phyloP scores from a whole-genome alignment of 306 rosid species.

The Dryas octopetala region DNA sequence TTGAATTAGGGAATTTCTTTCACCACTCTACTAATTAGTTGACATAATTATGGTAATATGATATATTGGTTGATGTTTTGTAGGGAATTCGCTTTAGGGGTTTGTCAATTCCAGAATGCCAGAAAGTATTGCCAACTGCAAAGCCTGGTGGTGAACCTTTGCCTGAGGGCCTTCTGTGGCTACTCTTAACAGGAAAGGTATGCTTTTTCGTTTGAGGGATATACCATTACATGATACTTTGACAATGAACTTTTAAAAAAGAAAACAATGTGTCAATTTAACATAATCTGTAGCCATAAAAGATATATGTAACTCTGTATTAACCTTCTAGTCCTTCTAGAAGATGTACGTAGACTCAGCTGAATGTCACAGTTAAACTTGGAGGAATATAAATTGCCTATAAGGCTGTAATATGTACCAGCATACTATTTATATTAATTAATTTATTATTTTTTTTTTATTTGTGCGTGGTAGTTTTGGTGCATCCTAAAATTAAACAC shows the following conservation, averaged over 20 bases:
- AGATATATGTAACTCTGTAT: not conserved
- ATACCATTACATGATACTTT: slow-evolving; percentile 11
- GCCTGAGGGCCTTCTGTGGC: slow-evolving; percentile 95
- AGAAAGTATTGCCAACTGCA: slow-evolving; percentile 80
- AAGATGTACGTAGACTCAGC: not conserved
- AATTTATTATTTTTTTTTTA: not conserved
- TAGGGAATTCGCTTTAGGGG: slow-evolving; percentile 97
- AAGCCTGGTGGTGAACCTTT: slow-evolving; percentile 89
- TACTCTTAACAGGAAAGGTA: slow-evolving; percentile 93
- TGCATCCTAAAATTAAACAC: not conserved
- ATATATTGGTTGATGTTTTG: slow-evolving; percentile 27
- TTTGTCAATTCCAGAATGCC: slow-evolving; percentile 87
- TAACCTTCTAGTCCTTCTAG: not conserved
- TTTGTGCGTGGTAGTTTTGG: not conserved
- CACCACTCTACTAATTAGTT: not conserved
- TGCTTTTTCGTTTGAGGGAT: slow-evolving; percentile 1
- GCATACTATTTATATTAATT: not conserved
- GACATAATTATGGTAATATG: slow-evolving; percentile 22
- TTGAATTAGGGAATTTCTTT: not conserved
- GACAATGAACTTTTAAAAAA: not conserved
- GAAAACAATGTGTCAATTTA: not conserved
- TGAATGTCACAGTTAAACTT: not conserved
- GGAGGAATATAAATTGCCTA: not conserved
- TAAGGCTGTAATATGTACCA: not conserved
- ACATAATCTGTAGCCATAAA: not conserved